Evolutionary conservation across 2,329 filamentous ascomycete genomes (phyloP), one percentile per base, ranked within the genome.

Genomic region (Penicillium expansum): DNA sequence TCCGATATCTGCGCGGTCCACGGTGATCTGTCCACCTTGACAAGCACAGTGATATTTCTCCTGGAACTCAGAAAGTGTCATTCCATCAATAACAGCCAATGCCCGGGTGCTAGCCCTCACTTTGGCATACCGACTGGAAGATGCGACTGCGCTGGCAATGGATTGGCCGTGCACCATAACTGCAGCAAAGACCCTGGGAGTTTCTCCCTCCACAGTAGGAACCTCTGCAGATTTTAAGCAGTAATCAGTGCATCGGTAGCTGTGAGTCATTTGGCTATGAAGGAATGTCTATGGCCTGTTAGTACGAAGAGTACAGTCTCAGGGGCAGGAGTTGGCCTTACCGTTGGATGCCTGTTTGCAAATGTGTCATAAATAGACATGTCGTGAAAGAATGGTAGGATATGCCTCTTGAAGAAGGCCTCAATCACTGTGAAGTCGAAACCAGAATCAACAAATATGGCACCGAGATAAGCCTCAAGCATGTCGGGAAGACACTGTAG

Each of bases 321-420:
- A 14, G 13, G 20, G 13, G 18, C 22, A 43, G 20, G 27, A 4
- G 43, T 16, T 14, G 14, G 33, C 35, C 67, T 74, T 73, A 79
- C 78, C 4, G 90, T 88, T 0, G 93, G 93, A 64, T 97, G 92
- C 33, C 89, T 89, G 66, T 88, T 91, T 1, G 91, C 92, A 71
- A 90, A 97, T 0, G 84, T 85, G 71, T 97, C 92, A 72, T 96
- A 97, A 38, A 94, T 82, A 3, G 81, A 78, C 86, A 97, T 96
- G 72, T 97, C 88, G 50, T 83, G 79, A 71, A 97, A 97, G 76
- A 86, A 96, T 3, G 86, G 86, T 55, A 82, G 81, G 54, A 97
- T 83, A 61, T 92, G 86, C 14, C 67, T 71, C n/a, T 84, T 75
- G 74, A 96, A 97, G 76, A 99, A 97, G 0, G 71, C 70, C 60